Evolutionary conservation across 768 basidiomycete genomes (phyloP).

Genomic region (Collybia sp.): DNA sequence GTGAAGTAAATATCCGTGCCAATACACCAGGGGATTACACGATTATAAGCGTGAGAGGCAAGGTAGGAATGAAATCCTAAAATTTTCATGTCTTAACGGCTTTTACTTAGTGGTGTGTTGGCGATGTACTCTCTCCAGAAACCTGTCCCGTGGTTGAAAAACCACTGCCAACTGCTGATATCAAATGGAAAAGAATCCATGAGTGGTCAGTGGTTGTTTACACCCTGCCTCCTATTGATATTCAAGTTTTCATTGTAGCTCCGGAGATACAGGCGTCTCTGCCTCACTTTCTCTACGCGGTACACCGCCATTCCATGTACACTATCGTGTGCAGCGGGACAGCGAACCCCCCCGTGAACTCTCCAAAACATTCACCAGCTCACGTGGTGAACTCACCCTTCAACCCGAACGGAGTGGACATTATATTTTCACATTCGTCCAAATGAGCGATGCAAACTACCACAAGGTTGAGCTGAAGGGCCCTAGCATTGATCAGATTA

Average conservation of each 20-base stretch:
- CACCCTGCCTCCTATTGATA: neutral
- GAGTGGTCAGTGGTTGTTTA: slow-evolving; percentile 59
- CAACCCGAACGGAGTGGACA: slow-evolving; percentile 88
- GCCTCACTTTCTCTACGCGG: slow-evolving; percentile 85
- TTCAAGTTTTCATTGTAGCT: slow-evolving; percentile 36
- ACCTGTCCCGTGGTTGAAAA: slow-evolving; percentile 72
- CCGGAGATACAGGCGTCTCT: slow-evolving; percentile 88
- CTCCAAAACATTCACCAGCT: slow-evolving; percentile 55
- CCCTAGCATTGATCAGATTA: slow-evolving; percentile 79
- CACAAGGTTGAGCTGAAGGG: slow-evolving; percentile 68
- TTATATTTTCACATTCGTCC: slow-evolving; percentile 78
- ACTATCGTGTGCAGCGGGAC: slow-evolving; percentile 72
- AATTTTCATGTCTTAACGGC: slow-evolving; percentile 6
- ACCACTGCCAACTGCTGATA: slow-evolving; percentile 76
- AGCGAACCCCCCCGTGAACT: slow-evolving; percentile 57
- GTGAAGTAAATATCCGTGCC: slow-evolving; percentile 44
- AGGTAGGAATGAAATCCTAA: slow-evolving; percentile 28
- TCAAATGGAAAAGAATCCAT: slow-evolving; percentile 85
- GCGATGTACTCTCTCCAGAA: slow-evolving; percentile 82
- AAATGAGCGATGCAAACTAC: slow-evolving; percentile 84
- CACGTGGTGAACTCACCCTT: slow-evolving; percentile 76
- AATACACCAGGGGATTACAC: slow-evolving; percentile 74
- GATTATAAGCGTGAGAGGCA: slow-evolving; percentile 66
- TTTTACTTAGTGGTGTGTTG: slow-evolving; percentile 59
- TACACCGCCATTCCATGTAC: slow-evolving; percentile 83